Evolutionary conservation across 1,284 basidiomycete genomes (phyloP).

Genomic region (Ganoderma sp.): DNA sequence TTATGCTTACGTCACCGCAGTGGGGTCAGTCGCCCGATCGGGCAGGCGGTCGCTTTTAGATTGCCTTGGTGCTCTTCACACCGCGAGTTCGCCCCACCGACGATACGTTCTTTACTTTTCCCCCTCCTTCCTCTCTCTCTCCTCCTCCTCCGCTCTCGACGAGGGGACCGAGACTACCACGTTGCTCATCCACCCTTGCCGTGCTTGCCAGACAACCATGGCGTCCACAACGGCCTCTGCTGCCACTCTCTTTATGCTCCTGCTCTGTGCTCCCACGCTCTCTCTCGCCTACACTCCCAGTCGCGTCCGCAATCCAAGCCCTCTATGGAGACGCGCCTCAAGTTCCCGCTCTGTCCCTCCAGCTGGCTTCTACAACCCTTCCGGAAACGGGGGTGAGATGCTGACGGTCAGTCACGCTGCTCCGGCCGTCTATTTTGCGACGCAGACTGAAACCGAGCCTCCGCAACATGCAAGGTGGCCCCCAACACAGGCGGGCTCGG

Average conservation of each 20-base stretch:
- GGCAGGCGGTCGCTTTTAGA: constrained; percentile 7
- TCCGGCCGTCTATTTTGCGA: neutral
- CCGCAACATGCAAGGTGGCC: constrained; percentile 20
- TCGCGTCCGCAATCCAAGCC: constrained; percentile 25
- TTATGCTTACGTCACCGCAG: constrained; percentile 4
- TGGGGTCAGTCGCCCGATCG: constrained; percentile 3
- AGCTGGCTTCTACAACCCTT: constrained; percentile 54
- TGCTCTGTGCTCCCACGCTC: constrained; percentile 36
- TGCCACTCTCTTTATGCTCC: constrained; percentile 32
- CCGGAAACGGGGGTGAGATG: constrained; percentile 49
- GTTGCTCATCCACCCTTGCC: neutral
- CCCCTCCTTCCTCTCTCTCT: constrained; percentile 4
- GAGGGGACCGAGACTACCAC: constrained; percentile 23
- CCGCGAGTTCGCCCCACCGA: constrained; percentile 10
- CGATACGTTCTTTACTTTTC: constrained; percentile 28
- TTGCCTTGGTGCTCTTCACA: constrained; percentile 4
- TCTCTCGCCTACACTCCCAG: constrained; percentile 25
- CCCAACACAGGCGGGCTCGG: constrained; percentile 78
- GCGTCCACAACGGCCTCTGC: constrained; percentile 23
- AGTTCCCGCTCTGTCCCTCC: constrained; percentile 36
- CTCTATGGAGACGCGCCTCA: constrained; percentile 31
- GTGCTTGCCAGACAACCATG: constrained; percentile 39
- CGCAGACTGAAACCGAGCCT: neutral
- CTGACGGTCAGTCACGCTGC: constrained; percentile 48
- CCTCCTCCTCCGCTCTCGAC: constrained; percentile 11